Base-by-base conservation (phyloP, 176 grass and related monocot genomes). In the Melocanna baccifera region DNA sequence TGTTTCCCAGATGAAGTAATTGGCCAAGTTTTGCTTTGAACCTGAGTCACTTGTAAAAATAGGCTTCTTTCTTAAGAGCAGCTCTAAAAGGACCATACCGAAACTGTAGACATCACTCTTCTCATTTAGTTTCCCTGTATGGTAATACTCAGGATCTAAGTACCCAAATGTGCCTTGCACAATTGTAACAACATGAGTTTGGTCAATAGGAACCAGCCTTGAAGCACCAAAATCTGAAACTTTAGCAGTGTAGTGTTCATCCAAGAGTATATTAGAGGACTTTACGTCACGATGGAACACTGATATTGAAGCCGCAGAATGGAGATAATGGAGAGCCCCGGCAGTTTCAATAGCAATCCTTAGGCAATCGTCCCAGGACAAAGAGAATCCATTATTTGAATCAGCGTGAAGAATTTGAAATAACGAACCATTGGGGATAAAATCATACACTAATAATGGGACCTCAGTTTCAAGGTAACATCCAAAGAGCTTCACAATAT, bases 71-170 rank as follows among this genome's bases (percentile, higher is more conserved):
- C 76, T 85, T 47, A 85, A 25, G 14, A 85, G 62, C 46, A 66
- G 0, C 6, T 85, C 83, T 2, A 85, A 2, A 12, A 85, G 62
- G 13, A 85, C 46, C 4, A 85, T 73, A 7, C 83, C 83, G 41
- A 85, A 85, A 45, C 67, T 85, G 6, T 78, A 85, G 1, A 85
- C 83, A 28, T 85, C 83, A 50, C 83, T 85, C 73, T 85, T 85
- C 8, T 85, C 73, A 7, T 73, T 85, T 19, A 85, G 13, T 20
- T 61, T 37, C 5, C 74, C 42, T 2, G 74, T 78, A n/a, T 34
- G 15, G 2, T 58, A 85, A 20, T 85, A 85, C 15, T 85, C 48
- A 5, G 37, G 37, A 39, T 39, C 5, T 39, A 39, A 6, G 37
- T 39, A 39, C 0, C 37, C 37, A 39, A 39, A 7, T 39, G 3